Evolutionary conservation across 352 stramenopile species (phyloP).

Genomic region (Globisporangium camurandrum): DNA sequence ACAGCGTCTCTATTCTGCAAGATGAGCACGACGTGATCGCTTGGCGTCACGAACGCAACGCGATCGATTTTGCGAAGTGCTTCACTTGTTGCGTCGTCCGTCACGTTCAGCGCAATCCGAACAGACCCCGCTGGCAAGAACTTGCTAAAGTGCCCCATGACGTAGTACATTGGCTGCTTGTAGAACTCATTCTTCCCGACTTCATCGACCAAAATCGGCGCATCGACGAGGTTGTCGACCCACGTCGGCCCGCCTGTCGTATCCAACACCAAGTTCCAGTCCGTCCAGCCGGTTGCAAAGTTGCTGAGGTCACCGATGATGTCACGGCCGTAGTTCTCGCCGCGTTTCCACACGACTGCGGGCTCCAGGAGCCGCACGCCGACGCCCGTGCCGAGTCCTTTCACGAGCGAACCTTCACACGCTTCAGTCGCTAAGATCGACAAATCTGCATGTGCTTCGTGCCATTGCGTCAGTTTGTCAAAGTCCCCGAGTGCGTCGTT

Average conservation of each 20-base stretch:
- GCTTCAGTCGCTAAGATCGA: slow-evolving; percentile 82
- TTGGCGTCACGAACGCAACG: slow-evolving; percentile 37
- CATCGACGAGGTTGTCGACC: slow-evolving; percentile 55
- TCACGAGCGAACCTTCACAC: slow-evolving; percentile 53
- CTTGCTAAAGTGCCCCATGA: slow-evolving; percentile 66
- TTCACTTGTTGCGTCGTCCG: slow-evolving; percentile 13
- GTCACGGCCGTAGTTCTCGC: slow-evolving; percentile 74
- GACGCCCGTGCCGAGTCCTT: slow-evolving; percentile 34
- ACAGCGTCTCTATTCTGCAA: no score
- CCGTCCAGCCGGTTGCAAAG: slow-evolving; percentile 69
- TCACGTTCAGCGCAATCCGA: slow-evolving; percentile 27
- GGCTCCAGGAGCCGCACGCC: slow-evolving; percentile 37
- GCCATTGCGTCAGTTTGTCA: slow-evolving; percentile 34
- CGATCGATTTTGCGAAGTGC: slow-evolving; percentile 27
- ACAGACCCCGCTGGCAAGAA: slow-evolving; percentile 48
- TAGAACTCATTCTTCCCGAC: slow-evolving; percentile 51
- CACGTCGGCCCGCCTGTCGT: slow-evolving; percentile 66
- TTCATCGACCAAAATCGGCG: slow-evolving; percentile 68
- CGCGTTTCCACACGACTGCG: slow-evolving; percentile 48
- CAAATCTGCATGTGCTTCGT: slow-evolving; percentile 45
- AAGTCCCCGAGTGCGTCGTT: slow-evolving; percentile 36
- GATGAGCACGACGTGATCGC: slow-evolving; percentile 34
- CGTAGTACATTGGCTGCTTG: slow-evolving; percentile 81
- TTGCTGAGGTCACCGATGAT: slow-evolving; percentile 85
- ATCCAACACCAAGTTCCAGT: slow-evolving; percentile 87